These are phyloP conservation scores for Piper longum DNA, from an alignment of 164 flowering plant species.

Conservation along the genomic window DNA sequence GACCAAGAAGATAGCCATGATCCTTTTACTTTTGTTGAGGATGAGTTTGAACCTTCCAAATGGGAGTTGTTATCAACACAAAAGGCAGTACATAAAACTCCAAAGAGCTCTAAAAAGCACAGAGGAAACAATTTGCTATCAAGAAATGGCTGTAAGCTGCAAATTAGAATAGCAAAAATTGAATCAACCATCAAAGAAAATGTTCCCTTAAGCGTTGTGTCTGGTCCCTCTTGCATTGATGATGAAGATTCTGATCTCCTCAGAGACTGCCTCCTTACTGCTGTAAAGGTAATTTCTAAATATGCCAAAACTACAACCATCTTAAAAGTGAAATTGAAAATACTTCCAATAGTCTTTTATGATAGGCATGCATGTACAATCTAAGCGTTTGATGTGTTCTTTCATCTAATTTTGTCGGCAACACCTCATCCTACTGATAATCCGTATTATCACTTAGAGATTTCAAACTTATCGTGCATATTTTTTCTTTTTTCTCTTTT, in stretches of 20 bases:
- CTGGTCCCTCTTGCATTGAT: conserved; percentile 22
- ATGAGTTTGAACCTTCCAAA: conserved; percentile 55
- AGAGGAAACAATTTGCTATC: conserved; percentile 14
- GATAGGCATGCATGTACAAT: no score
- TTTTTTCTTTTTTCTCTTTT: not conserved
- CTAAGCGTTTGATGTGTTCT: no score
- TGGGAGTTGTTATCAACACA: conserved; percentile 64
- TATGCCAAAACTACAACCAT: no score
- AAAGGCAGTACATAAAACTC: conserved; percentile 17
- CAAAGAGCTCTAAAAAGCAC: conserved; percentile 13
- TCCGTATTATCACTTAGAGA: no score
- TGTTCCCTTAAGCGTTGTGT: conserved; percentile 15
- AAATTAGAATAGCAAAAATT: conserved; percentile 21
- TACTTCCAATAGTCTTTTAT: no score
- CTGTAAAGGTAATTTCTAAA: conserved; percentile 57
- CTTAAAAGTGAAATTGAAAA: no score
- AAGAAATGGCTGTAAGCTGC: conserved; percentile 20
- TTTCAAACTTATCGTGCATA: no score
- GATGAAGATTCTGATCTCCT: conserved; percentile 42
- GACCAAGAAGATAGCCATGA: conserved; percentile 47
- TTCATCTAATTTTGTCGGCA: no score
- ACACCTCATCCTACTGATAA: no score
- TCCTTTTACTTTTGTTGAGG: conserved; percentile 92
- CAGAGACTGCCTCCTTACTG: conserved; percentile 77
- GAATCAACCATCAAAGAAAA: conserved; percentile 26